Evolutionary conservation across 108 stramenopile species (phyloP), one percentile per base, ranked within the genome.

Genomic region (Schizochytrium sp.): DNA sequence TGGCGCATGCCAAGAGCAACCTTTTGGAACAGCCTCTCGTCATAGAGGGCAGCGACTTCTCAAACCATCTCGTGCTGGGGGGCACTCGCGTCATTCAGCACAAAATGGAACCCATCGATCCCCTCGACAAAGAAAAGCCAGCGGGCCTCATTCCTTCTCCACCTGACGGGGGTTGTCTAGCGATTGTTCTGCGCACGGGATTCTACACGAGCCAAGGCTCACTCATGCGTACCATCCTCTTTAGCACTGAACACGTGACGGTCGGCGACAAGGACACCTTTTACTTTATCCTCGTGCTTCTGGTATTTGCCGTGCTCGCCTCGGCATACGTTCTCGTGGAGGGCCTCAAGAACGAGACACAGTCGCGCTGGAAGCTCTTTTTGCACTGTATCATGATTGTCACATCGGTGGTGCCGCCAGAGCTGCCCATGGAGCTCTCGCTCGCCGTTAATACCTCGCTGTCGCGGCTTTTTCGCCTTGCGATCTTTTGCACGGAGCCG

Each of bases 381-480:
- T 94, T 99, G 18, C 99, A 98, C 92, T 97, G 97, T 59, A 95
- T 98, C 63, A 98, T 99, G 71, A 98, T 99, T 69, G 89, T 98
- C 34, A 99, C 99, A 5, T 95, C 94, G 41, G 98, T 99, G 18
- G 96, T 98, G 6, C 97, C 97, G 12, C 97, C 99, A 4, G 98
- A 98, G 92, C 91, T 99, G 59, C 98, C 98, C 23, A 98, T 99
- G 97, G 97, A 99, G 91, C 91, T 99, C 16, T 93, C 93, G 88
- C 90, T 99, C 88, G 98, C 98, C 6, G 98, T 99, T 19, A 98
- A 97, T 43, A 97, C 96, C 59, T 96, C 95, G 83, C 95, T 99
- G 51, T 90, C 95, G 14, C 93, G 95, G 69, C 92, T 99, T 55
- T 92, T 90, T 53, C 89, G 94, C 72, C 94, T 89, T 60, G 91